Evolutionary conservation across 768 basidiomycete genomes (phyloP), one percentile per base, ranked within the genome.

Genomic region (Lenzites betulinus): DNA sequence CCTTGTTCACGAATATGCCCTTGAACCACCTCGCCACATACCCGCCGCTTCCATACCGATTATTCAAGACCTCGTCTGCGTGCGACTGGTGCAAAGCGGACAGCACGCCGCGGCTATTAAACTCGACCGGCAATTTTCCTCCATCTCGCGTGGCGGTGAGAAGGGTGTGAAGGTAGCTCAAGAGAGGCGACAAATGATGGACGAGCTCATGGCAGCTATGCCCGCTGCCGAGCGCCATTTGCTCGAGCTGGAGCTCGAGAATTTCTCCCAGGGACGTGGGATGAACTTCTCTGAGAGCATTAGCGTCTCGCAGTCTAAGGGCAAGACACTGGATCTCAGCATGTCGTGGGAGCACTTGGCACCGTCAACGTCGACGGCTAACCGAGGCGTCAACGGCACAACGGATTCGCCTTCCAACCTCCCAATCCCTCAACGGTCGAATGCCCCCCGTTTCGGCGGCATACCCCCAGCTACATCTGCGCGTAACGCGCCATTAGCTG

Each of bases 11-110:
- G 60, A 74, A 0, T 85, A 84, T 63, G 88, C 87, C 5, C 77
- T 86, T 11, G 77, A 83, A 15, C 83, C 86, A 2, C 81, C 88
- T 2, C 59, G 74, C 5, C 62, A 75, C 0, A 72, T 87, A 11
- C 75, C 85, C 1, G 63, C 79, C 8, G 66, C 79, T 1, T 81
- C 84, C 2, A 70, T 87, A 25, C 78, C 85, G 6, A 76, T 83
- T 15, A 71, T 93, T 0, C 91, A 91, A 70, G 89, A 93, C 63
- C 80, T 93, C n/a, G 79, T 90, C 28, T 90, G 88, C 61, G 83
- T 89, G 16, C 87, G 92, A 11, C 81, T 93, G 9, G 82, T 93
- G 35, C 87, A 91, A 67, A 80, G 78, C 2, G 92, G 90, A 3
- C 81, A 83, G 59, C 86, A 87, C 66, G 74, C 81, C 0, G 84